These are phyloP conservation scores for Sugiyamaella chiloensis DNA, from an alignment of 805 yeast genomes.

Conservation along the genomic window DNA sequence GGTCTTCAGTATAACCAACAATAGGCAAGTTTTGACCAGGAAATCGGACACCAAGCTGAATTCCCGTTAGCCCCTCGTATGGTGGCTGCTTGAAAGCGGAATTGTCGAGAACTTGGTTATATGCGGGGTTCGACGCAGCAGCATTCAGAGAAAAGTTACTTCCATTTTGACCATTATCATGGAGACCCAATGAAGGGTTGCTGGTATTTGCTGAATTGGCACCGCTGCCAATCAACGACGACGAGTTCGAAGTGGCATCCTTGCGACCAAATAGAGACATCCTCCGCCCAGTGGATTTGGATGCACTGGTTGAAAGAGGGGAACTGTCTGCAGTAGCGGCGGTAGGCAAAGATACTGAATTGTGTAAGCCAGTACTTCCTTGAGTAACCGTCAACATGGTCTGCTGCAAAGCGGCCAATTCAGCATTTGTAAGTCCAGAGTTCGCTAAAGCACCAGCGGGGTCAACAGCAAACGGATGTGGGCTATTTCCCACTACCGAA, in stretches of 20 bases:
- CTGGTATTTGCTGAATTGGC: not conserved
- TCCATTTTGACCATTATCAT: not conserved
- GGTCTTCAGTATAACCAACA: conserved; percentile 43
- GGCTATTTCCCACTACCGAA: conserved; percentile 31
- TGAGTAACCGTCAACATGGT: conserved; percentile 1
- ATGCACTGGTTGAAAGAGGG: not conserved
- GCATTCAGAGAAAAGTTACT: conserved; percentile 2
- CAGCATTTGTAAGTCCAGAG: conserved; percentile 8
- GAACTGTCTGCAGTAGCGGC: conserved; percentile 1
- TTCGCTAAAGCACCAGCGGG: conserved; percentile 22
- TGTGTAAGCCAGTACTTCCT: conserved; percentile 5
- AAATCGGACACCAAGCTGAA: conserved; percentile 37
- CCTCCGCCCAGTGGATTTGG: conserved; percentile 6
- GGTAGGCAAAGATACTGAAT: conserved; percentile 12
- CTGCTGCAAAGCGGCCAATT: conserved; percentile 11
- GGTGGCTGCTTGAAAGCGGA: conserved; percentile 14
- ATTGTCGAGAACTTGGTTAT: conserved; percentile 8
- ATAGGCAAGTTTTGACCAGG: conserved; percentile 46
- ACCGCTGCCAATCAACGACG: not conserved
- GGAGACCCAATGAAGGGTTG: not conserved
- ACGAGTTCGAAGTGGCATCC: not conserved
- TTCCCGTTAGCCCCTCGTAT: conserved; percentile 29
- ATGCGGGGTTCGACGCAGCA: conserved; percentile 3
- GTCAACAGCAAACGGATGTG: conserved; percentile 34
- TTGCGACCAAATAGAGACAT: conserved; percentile 15